Percentiles rank a stretch among this genome's conserved stretches.
Conservation (phyloP, 176 grass and related monocot genomes). For the Pharus latifolius region DNA sequence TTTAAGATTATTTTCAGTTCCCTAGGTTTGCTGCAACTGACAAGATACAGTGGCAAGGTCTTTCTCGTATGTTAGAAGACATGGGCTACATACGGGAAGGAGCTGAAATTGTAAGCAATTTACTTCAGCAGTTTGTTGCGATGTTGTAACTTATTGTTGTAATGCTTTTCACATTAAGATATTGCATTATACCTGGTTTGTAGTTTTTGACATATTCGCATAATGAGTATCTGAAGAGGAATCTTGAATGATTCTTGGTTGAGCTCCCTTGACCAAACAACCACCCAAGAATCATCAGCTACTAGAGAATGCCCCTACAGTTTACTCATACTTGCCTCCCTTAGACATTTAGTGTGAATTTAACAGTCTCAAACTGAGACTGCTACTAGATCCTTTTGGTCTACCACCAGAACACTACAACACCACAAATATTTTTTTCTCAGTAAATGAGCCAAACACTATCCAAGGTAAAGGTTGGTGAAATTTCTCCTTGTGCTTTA, state of each 20-base stretch:
- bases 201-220: background rate
- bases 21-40: conserved; percentile 55
- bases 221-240: background rate
- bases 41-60: conserved; percentile 79
- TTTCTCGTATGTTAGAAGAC: conserved; percentile 56
- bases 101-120: conserved; percentile 61
- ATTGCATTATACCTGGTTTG: background rate
- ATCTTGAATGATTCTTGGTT: background rate
- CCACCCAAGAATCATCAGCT: background rate
- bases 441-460: too few relatives aligned
- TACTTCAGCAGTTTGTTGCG: conserved; percentile 1
- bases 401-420: too few relatives aligned
- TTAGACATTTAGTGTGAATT: too few relatives aligned
- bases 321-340: too few relatives aligned
- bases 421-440: too few relatives aligned
- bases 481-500: background rate
- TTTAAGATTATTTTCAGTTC: conserved; percentile 29
- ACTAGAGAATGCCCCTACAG: too few relatives aligned
- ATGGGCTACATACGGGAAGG: conserved; percentile 67
- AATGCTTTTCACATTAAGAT: background rate
- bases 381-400: too few relatives aligned
- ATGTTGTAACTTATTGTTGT: background rate
- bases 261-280: background rate
- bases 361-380: too few relatives aligned
- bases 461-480: background rate